Evolutionary conservation across 1,139 yeast genomes (phyloP), one percentile per base, ranked within the genome.

Genomic region (Meyerozyma athensensis): DNA sequence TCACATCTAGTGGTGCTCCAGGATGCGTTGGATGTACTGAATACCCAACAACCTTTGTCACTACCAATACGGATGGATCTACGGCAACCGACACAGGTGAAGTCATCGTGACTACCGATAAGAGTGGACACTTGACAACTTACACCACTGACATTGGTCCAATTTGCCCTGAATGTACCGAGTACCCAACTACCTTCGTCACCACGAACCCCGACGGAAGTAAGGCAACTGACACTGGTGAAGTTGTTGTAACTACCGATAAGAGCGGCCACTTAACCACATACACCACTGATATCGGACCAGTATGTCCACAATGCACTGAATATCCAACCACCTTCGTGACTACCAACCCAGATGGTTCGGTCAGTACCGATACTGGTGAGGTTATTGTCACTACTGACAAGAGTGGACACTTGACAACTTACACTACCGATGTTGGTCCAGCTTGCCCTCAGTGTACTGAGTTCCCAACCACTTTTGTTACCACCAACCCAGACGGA

Each of bases 301-400:
- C 7, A 7, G 16, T n/a, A 6, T 26, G 30, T 26, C 30, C 30
- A 13, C 17, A 8, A 4, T 31, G 19, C 17, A 31, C 34, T 18
- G 13, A 9, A 9, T 30, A 21, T 23, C 26, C 34, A 9, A 30
- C 37, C 10, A 22, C 21, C 14, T 30, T 21, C 30, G 17, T 23
- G 14, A 35, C 37, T 5, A 35, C 37, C 24, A 24, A 35, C 30
- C 23, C 37, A 4, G 34, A 30, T 17, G 37, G 37, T 5, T 35
- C 34, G 9, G 34, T 19, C 7, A 13, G 9, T 4, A 35, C 37
- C 9, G 37, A 35, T 8, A 22, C 31, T 8, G 40, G 18, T 10
- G 39, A 37, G 24, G 43, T 42, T 19, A 32, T 43, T 12, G 39
- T 45, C 4, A 40, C 48, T 4, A 43, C 46, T 20, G 34, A 39